phyloP scores from a whole-genome alignment of 805 yeast species.

The Starmerella roubikii region DNA sequence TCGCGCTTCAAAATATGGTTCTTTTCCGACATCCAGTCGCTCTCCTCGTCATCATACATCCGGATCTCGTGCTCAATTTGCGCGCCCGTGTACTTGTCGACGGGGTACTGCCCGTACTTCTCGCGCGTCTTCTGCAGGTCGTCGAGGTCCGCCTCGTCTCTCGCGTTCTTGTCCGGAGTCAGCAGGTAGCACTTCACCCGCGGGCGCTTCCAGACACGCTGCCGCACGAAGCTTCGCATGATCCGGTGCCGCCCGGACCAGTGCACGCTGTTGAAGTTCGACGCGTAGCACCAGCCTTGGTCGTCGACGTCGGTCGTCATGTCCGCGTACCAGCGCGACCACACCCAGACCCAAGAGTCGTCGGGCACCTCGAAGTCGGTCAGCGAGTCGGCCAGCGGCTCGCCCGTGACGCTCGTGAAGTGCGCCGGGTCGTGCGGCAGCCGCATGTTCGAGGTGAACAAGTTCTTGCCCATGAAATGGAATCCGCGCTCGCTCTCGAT shows the following conservation, averaged over 20 bases:
- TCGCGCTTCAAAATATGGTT: background rate
- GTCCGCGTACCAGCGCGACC: slow-evolving; percentile 61
- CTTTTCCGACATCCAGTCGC: no score
- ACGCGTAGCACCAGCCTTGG: slow-evolving; percentile 70
- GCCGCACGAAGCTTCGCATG: slow-evolving; percentile 49
- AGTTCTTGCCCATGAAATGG: slow-evolving; percentile 28
- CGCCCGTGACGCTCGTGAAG: slow-evolving; percentile 26
- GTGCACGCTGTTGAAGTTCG: slow-evolving; percentile 32
- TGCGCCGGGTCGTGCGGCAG: slow-evolving; percentile 29
- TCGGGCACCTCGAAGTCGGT: slow-evolving; percentile 36
- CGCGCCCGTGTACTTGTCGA: background rate
- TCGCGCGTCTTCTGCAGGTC: background rate
- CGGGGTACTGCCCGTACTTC: background rate
- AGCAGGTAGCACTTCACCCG: slow-evolving; percentile 12
- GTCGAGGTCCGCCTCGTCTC: background rate
- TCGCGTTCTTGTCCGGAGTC: background rate
- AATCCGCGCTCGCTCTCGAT: slow-evolving; percentile 33
- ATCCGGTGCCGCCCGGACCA: slow-evolving; percentile 53
- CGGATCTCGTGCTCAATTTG: background rate
- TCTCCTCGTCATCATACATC: background rate
- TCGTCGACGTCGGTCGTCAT: slow-evolving; percentile 64
- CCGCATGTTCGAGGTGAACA: slow-evolving; percentile 27
- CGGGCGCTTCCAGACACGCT: slow-evolving; percentile 49
- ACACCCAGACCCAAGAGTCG: slow-evolving; percentile 49
- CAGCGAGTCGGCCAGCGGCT: slow-evolving; percentile 20